Evolutionary conservation across 1,284 basidiomycete genomes (phyloP), one percentile per base, ranked within the genome.

Genomic region (Nidula niveotomentosa): DNA sequence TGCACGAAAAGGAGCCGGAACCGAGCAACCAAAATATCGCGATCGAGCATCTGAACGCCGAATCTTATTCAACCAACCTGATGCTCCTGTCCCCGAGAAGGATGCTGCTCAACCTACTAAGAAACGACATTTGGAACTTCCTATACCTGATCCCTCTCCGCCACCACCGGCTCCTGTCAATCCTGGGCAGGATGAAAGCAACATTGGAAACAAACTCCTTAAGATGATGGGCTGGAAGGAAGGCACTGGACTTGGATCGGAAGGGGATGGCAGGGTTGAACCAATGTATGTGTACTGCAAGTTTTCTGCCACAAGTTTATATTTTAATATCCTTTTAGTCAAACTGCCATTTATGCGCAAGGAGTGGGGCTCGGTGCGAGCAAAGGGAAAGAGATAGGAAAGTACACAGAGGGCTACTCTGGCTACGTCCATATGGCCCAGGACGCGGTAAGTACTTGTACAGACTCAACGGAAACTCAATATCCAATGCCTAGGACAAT

Each of bases 171-270:
- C 82, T 2, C 77, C 81, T 2, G 59, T 85, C 7, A 83, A 86
- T 56, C 90, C 85, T 1, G 91, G 83, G 2, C 75, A 90, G 65
- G 94, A 96, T 63, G 82, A 86, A 51, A 85, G 66, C 46, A 96
- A 96, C 61, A 83, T 94, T 8, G 94, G 94, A 9, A 95, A 96
- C 68, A 94, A 94, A 69, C 68, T 97, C 54, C 70, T 97, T 60
- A 93, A 93, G 69, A 94, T 95, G 83, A 96, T 97, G 94, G 94
- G 95, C 0, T 97, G 94, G 94, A 90, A 81, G 57, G 86, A 91
- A 64, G 94, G 94, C 2, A 87, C 82, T n/a, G 94, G 94, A 0
- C 73, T 97, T 43, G 94, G 94, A 1, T 79, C 81, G 6, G 80
- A 78, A 53, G 91, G 88, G 6, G 91, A 92, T 54, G 94, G 94